Conservation (phyloP, 495 filamentous ascomycete genomes). For the Massariosphaeria phaeospora region DNA sequence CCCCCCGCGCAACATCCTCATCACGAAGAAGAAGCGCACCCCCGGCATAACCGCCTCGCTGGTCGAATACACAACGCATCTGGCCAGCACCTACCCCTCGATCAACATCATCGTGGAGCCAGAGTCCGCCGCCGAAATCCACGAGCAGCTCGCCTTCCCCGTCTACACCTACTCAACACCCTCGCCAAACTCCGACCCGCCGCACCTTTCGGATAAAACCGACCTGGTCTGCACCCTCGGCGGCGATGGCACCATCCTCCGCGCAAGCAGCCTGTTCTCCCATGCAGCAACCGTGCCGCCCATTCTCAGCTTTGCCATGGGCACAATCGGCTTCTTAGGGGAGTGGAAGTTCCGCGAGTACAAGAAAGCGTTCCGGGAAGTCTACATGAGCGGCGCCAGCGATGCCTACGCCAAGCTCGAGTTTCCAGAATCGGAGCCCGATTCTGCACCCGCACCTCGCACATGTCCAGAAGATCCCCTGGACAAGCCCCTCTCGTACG, state of each 20-base stretch:
- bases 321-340: constrained; percentile 86
- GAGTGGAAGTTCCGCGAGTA: constrained; percentile 94
- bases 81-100: constrained; percentile 71
- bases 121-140: constrained; percentile 64
- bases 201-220: constrained; percentile 57
- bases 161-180: constrained; percentile 55
- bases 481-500: constrained; percentile 55
- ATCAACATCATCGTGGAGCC: constrained; percentile 80
- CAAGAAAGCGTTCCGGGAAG: constrained; percentile 83
- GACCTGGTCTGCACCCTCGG: constrained; percentile 86
- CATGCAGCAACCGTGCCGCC: constrained; percentile 78
- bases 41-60: constrained; percentile 65
- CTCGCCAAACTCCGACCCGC: background rate
- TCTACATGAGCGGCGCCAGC: constrained; percentile 83
- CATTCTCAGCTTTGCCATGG: constrained; percentile 95
- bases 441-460: background rate
- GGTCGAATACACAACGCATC: constrained; percentile 75
- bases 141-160: constrained; percentile 69
- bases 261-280: constrained; percentile 84
- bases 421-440: constrained; percentile 4
- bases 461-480: constrained; percentile 9
- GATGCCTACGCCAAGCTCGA: constrained; percentile 41
- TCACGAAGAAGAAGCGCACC: constrained; percentile 79
- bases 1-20: constrained; percentile 81
- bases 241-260: constrained; percentile 92